Evolutionary conservation across 1,139 yeast species (phyloP).

Genomic region (Sugiyamaella japonica): DNA sequence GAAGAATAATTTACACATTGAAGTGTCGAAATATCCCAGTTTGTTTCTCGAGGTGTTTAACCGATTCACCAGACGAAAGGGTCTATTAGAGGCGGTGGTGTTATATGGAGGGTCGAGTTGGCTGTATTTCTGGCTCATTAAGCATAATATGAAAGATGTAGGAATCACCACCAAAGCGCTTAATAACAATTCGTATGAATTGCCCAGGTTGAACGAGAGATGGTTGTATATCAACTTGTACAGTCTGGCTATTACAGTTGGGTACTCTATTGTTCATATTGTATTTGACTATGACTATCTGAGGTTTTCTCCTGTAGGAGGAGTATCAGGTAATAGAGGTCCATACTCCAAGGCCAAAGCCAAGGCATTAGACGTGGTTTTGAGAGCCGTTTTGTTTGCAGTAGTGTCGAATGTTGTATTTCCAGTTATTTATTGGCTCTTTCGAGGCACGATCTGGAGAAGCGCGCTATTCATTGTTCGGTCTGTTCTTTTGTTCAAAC

Average conservation of each 20-base stretch:
- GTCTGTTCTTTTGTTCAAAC: conserved; percentile 32
- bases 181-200: conserved; percentile 43
- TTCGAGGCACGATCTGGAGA: conserved; percentile 51
- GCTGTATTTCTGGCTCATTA: conserved; percentile 41
- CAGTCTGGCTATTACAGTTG: conserved; percentile 45
- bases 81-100: conserved; percentile 42
- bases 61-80: conserved; percentile 46
- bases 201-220: conserved; percentile 61
- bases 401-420: conserved; percentile 38
- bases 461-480: conserved; percentile 35
- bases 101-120: conserved; percentile 47
- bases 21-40: conserved; percentile 25
- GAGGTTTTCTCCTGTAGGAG: conserved; percentile 44
- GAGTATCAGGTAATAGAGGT: conserved; percentile 1
- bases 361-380: conserved; percentile 33
- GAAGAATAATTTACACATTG: conserved; percentile 32
- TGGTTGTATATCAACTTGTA: conserved; percentile 55
- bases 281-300: conserved; percentile 63
- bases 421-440: conserved; percentile 51
- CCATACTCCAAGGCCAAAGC: conserved; percentile 5
- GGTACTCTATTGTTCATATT: conserved; percentile 57
- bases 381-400: conserved; percentile 45
- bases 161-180: conserved; percentile 31
- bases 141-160: conserved; percentile 37
- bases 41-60: conserved; percentile 41